phyloP scores from a whole-genome alignment of 106 monocot species.

The Posidonia australis region DNA sequence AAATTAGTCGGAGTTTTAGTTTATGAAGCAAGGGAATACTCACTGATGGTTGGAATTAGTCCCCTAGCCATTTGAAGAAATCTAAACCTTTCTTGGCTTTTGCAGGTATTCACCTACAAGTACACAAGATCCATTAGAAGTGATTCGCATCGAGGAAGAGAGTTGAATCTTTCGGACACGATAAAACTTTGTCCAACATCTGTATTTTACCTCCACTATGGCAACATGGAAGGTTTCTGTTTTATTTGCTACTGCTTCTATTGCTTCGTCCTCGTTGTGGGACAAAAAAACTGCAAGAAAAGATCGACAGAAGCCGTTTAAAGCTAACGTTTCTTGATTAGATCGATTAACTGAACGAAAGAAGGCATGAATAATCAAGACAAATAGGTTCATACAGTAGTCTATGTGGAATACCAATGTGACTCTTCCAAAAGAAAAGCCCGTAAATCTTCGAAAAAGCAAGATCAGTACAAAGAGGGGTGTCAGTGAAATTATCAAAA shows the following conservation, averaged over 20 bases:
- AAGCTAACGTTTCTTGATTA: too few relatives aligned
- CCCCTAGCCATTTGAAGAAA: conserved; percentile 50
- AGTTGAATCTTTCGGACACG: too few relatives aligned
- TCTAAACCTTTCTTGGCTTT: conserved; percentile 26
- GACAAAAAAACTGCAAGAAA: conserved; percentile 43
- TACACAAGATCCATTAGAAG: background rate
- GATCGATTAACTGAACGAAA: too few relatives aligned
- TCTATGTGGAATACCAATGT: too few relatives aligned
- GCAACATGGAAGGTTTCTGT: conserved; percentile 65
- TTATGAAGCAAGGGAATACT: conserved; percentile 5
- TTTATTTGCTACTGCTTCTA: conserved; percentile 38
- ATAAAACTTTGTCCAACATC: background rate
- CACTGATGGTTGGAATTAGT: conserved; percentile 62
- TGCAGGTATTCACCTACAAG: conserved; percentile 30
- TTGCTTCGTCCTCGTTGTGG: conserved; percentile 37
- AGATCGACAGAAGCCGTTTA: background rate
- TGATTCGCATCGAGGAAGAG: background rate
- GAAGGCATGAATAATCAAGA: too few relatives aligned
- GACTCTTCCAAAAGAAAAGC: too few relatives aligned
- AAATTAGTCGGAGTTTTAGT: too few relatives aligned
- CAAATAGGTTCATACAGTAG: background rate
- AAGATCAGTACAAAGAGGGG: background rate
- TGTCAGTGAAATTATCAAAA: too few relatives aligned
- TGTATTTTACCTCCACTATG: conserved; percentile 49
- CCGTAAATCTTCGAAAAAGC: too few relatives aligned